Evolutionary conservation across 2,329 filamentous ascomycete species (phyloP).

Genomic region (Aspergillus aculeatus): DNA sequence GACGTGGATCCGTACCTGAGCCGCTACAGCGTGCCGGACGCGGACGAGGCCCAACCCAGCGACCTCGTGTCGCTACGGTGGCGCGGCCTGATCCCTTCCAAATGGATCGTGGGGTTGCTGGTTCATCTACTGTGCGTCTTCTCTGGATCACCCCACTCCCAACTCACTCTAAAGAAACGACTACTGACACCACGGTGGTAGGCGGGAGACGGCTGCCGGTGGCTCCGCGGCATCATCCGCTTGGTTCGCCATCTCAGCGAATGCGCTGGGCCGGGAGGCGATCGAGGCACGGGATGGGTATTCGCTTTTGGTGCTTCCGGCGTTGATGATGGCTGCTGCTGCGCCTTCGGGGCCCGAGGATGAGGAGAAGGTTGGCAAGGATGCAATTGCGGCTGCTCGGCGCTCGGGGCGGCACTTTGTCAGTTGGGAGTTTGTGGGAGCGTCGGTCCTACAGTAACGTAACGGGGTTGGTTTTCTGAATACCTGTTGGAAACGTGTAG

Average conservation of each 20-base stretch:
- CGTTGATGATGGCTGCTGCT: neutral
- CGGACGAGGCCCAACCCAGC: slow-evolving; percentile 20
- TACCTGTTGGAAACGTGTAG: neutral
- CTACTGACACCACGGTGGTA: slow-evolving; percentile 5
- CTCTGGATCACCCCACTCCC: neutral
- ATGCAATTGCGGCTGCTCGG: slow-evolving; percentile 3
- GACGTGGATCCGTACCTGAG: slow-evolving; percentile 45
- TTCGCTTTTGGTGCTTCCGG: slow-evolving; percentile 30
- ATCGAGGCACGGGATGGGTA: slow-evolving; percentile 44
- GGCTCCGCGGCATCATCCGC: slow-evolving; percentile 3
- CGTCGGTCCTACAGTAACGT: slow-evolving; percentile 16
- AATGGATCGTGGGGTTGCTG: slow-evolving; percentile 42
- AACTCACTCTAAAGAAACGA: neutral
- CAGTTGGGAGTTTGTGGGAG: slow-evolving; percentile 43
- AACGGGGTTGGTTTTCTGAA: neutral
- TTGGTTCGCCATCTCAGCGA: slow-evolving; percentile 39
- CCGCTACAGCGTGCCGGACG: slow-evolving; percentile 41
- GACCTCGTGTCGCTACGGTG: slow-evolving; percentile 43
- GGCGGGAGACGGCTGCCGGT: slow-evolving; percentile 19
- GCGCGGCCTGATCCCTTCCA: slow-evolving; percentile 41
- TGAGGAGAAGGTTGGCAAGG: neutral
- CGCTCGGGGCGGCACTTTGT: slow-evolving; percentile 23
- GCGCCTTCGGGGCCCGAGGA: neutral
- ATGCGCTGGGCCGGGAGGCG: slow-evolving; percentile 34
- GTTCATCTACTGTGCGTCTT: slow-evolving; percentile 37